Evolutionary conservation across 2,329 filamentous ascomycete genomes (phyloP).

Genomic region (Byssothecium circinans): DNA sequence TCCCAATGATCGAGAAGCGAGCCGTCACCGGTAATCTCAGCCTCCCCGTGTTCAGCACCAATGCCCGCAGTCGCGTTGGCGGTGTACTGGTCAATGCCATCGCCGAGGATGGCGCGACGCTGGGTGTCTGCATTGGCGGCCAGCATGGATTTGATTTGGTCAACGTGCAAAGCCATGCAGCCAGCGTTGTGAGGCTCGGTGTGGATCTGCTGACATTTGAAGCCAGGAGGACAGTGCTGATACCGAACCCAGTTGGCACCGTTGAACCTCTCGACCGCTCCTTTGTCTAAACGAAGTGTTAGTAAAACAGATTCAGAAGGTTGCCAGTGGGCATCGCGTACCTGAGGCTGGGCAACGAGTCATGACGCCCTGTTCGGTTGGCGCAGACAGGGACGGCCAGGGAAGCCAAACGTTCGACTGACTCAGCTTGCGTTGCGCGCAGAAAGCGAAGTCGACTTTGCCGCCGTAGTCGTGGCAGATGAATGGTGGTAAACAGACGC

Average conservation of each 20-base stretch:
- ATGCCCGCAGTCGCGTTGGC: not conserved
- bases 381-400: conserved; percentile 3
- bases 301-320: too few relatives aligned
- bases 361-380: not conserved
- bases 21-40: not conserved
- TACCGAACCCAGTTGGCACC: conserved; percentile 3
- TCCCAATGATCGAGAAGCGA: not conserved
- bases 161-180: not conserved
- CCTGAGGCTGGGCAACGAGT: conserved; percentile 7
- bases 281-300: too few relatives aligned
- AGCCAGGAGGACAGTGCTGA: not conserved
- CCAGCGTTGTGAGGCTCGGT: conserved; percentile 1
- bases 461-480: conserved; percentile 6
- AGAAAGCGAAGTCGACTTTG: conserved; percentile 2
- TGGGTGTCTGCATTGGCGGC: not conserved
- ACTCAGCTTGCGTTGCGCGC: not conserved
- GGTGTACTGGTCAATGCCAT: conserved; percentile 2
- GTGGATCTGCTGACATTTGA: conserved; percentile 1
- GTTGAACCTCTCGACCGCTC: conserved; percentile 1
- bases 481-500: conserved; percentile 11
- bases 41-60: not conserved
- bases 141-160: not conserved
- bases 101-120: not conserved
- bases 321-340: too few relatives aligned
- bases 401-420: conserved; percentile 3